A percentile compares a stretch with the other conserved stretches of the same genome.
These are phyloP conservation scores for Phytophthora macrochlamydospora DNA, from an alignment of 352 stramenopile genomes.

Conservation along the genomic window DNA sequence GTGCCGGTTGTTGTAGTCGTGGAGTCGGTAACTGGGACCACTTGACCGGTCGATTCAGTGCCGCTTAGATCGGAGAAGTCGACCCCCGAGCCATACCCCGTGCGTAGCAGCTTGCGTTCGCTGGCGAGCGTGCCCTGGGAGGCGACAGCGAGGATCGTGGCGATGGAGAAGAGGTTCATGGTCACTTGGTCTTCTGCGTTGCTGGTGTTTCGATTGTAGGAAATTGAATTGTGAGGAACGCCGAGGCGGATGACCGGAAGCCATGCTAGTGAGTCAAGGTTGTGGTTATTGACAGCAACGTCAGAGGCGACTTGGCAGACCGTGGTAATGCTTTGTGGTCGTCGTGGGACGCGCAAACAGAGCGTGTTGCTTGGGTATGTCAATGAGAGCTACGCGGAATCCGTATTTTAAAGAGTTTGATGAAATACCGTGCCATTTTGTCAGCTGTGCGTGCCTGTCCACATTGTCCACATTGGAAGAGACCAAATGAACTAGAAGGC, in stretches of 20 bases:
- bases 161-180: slow-evolving; percentile 2
- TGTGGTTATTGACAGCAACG: not conserved
- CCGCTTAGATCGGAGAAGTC: slow-evolving; percentile 7
- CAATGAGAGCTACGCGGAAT: too few relatives aligned
- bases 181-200: not conserved
- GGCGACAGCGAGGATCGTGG: not conserved
- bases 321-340: not conserved
- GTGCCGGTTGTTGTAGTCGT: not conserved
- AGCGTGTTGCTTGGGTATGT: too few relatives aligned
- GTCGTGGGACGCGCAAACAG: not conserved
- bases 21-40: not conserved
- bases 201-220: not conserved
- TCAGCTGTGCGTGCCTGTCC: not conserved
- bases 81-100: not conserved
- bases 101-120: slow-evolving; percentile 4
- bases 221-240: slow-evolving; percentile 7
- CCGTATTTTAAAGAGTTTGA: not conserved
- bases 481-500: not conserved
- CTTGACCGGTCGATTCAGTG: not conserved
- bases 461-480: not conserved
- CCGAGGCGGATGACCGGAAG: not conserved
- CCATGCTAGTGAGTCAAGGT: not conserved
- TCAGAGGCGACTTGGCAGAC: not conserved
- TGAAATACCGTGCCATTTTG: not conserved
- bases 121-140: not conserved